Conservation (phyloP, 2,329 filamentous ascomycete species). For the Daldinia eschscholtzii region DNA sequence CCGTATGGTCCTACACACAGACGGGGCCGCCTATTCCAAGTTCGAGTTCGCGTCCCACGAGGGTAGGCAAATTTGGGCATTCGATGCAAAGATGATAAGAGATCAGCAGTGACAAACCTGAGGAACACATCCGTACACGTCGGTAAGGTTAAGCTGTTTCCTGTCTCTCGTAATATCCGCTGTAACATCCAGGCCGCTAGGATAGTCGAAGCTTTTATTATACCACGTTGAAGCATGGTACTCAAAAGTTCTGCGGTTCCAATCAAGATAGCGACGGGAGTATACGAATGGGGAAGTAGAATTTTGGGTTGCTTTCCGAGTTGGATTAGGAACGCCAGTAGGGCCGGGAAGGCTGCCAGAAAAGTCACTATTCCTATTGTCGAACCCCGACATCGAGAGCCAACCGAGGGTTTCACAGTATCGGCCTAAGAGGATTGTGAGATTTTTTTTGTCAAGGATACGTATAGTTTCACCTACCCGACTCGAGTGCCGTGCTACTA, state of each 20-base stretch:
- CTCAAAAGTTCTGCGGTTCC: constrained; percentile 74
- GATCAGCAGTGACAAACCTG: constrained; percentile 43
- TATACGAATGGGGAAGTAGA: constrained; percentile 60
- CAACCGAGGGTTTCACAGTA: constrained; percentile 78
- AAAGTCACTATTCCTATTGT: constrained; percentile 59
- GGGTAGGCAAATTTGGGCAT: neutral
- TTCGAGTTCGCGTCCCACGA: neutral
- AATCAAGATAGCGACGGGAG: constrained; percentile 74
- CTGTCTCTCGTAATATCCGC: constrained; percentile 64
- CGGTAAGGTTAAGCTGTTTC: constrained; percentile 66
- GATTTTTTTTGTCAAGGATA: neutral
- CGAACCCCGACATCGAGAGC: constrained; percentile 72
- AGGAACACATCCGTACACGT: constrained; percentile 71
- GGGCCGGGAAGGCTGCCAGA: constrained; percentile 53
- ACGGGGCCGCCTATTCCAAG: neutral
- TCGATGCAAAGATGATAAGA: neutral
- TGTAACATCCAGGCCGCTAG: constrained; percentile 61
- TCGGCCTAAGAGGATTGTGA: constrained; percentile 56
- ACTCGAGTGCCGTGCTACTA: constrained; percentile 71
- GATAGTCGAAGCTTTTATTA: constrained; percentile 63
- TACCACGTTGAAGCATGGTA: constrained; percentile 69
- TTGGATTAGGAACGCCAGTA: constrained; percentile 55
- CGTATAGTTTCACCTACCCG: constrained; percentile 48
- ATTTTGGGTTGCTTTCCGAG: constrained; percentile 56
- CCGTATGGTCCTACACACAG: neutral